Conservation (phyloP, 345 rosid species). For the Syzygium aromaticum region DNA sequence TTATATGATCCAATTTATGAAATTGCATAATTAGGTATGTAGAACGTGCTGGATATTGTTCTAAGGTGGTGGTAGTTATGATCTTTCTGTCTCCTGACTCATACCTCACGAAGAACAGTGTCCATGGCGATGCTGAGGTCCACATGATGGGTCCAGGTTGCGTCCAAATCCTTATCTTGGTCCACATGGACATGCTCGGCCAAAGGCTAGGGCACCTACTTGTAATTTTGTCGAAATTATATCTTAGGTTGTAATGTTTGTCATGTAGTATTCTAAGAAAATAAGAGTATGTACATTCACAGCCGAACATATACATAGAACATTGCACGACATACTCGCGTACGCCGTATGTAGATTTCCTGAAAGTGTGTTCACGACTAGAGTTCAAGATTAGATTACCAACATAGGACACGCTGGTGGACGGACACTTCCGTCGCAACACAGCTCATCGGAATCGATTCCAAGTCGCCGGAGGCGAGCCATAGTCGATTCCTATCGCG, state of each 20-base stretch:
- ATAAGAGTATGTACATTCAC: background rate
- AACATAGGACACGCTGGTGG: fast-evolving
- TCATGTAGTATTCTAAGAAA: background rate
- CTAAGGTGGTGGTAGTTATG: background rate
- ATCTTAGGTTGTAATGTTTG: background rate
- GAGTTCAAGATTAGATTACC: background rate
- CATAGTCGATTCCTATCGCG: background rate
- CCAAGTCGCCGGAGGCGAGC: background rate
- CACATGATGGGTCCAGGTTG: background rate
- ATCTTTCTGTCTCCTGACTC: background rate
- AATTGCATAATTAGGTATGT: background rate
- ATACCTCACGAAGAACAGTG: background rate
- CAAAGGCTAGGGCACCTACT: background rate
- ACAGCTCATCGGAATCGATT: background rate
- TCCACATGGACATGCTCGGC: no score
- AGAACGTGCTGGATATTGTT: background rate
- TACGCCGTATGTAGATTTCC: background rate
- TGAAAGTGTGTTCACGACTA: background rate
- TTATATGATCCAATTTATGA: background rate
- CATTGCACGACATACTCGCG: background rate
- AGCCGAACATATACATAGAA: background rate
- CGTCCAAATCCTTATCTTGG: background rate
- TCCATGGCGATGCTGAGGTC: background rate
- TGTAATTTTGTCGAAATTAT: background rate
- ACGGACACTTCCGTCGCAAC: background rate